A percentile compares a stretch with the other conserved stretches of the same genome.
Evolutionary conservation across 1,284 basidiomycete genomes (phyloP).

Genomic region (Ustilago tritici): DNA sequence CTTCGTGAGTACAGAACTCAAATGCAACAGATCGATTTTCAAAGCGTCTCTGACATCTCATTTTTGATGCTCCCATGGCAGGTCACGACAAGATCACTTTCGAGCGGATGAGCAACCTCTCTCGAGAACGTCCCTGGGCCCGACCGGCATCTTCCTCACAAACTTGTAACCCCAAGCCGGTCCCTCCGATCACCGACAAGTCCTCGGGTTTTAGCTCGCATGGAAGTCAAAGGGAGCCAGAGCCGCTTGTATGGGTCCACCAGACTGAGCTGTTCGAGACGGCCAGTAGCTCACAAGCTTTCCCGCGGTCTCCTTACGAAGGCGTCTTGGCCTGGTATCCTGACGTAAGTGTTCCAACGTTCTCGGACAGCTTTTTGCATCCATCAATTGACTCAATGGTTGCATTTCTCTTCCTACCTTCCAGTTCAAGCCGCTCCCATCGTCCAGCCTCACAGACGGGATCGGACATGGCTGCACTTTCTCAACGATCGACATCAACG

Average conservation of each 20-base stretch:
- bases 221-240: not conserved
- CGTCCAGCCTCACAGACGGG: conserved; percentile 14
- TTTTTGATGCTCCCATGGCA: not conserved
- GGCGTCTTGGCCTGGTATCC: conserved; percentile 59
- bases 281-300: not conserved
- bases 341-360: conserved; percentile 30
- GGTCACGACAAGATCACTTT: conserved; percentile 49
- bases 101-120: conserved; percentile 34
- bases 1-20: conserved; percentile 15
- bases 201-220: not conserved
- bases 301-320: conserved; percentile 20
- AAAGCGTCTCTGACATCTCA: not conserved
- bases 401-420: too few relatives aligned
- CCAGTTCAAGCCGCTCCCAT: conserved; percentile 35
- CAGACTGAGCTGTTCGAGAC: conserved; percentile 54
- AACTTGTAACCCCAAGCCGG: not conserved
- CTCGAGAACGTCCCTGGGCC: conserved; percentile 26
- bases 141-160: not conserved
- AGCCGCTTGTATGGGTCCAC: conserved; percentile 58
- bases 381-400: not conserved
- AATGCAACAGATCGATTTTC: not conserved
- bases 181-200: not conserved
- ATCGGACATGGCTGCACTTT: conserved; percentile 49
- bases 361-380: not conserved
- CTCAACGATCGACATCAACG: conserved; percentile 57